Base-by-base conservation (phyloP, 2,329 filamentous ascomycete genomes). In the Xylaria sp. region DNA sequence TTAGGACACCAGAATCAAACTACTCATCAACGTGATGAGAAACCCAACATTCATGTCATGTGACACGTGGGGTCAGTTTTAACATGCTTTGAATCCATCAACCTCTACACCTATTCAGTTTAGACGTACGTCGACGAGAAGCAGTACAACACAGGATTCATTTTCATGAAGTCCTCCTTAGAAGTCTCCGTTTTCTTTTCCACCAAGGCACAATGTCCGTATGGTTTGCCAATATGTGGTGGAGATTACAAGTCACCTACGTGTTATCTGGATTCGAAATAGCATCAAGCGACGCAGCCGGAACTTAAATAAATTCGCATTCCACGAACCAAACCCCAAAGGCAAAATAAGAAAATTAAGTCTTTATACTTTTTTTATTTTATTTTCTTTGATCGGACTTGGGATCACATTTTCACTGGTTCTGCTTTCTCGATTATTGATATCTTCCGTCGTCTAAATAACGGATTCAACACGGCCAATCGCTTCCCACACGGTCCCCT, bases 11-110 rank as follows among this genome's bases (percentile, higher is more conserved):
- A n/a, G 33, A 44, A 47, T 29, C 6, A 29, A 53, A n/a, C 13
- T n/a, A 51, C 61, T 67, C 71, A 73, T 74, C 73, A 75, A 72
- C 56, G 72, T 74, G 74, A 69, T 73, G 73, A 71, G 60, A 59
- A n/a, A 51, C 33, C 25, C 4, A 55, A 31, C 20, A 45, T 36
- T 33, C 27, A 47, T 69, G 57, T 63, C 64, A 61, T 69, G 66
- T 65, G 66, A 56, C 61, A 67, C 31, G 49, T 22, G 27, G 17
- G 25, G 57, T 49, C 36, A 51, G 31, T 53, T 57, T 51, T 39
- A 57, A 13, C 36, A 17, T 59, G 22, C 13, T 27, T 45, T 63
- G 20, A 33, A 57, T 42, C 58, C 22, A 54, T 65, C 51, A 36
- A 54, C 20, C 17, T 15, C 20, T 47, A 33, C 45, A 50, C 17